Evolutionary conservation across 805 yeast species (phyloP).

Genomic region (Torulaspora franciscae): DNA sequence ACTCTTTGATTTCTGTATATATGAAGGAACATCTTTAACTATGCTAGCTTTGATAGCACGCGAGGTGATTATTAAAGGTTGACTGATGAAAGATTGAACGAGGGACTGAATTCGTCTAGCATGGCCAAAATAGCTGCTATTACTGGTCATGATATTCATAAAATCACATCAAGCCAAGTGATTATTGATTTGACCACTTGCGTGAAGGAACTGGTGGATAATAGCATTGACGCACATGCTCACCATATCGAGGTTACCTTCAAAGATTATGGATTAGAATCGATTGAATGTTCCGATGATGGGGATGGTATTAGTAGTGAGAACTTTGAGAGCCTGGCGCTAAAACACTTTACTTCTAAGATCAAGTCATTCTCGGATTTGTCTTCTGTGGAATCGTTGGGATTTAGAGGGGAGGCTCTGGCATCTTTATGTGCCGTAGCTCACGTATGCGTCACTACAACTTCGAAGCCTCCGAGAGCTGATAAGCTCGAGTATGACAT

Average conservation of each 20-base stretch:
- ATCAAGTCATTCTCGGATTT: constrained; percentile 53
- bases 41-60: background rate
- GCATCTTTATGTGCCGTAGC: constrained; percentile 61
- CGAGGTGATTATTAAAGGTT: background rate
- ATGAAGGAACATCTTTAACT: background rate
- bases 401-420: constrained; percentile 80
- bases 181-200: constrained; percentile 72
- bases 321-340: constrained; percentile 52
- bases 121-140: constrained; percentile 37
- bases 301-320: constrained; percentile 56
- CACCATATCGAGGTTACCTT: constrained; percentile 62
- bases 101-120: background rate
- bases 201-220: constrained; percentile 82
- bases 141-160: constrained; percentile 53
- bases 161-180: constrained; percentile 90
- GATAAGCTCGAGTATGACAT: constrained; percentile 48
- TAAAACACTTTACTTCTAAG: constrained; percentile 67
- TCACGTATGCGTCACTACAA: constrained; percentile 46
- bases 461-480: constrained; percentile 56
- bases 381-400: constrained; percentile 48
- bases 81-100: background rate
- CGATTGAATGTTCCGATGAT: constrained; percentile 63
- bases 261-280: constrained; percentile 66
- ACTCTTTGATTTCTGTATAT: background rate
- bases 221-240: constrained; percentile 75